phyloP scores from a whole-genome alignment of 768 basidiomycete genomes.

The Serendipita sp. region DNA sequence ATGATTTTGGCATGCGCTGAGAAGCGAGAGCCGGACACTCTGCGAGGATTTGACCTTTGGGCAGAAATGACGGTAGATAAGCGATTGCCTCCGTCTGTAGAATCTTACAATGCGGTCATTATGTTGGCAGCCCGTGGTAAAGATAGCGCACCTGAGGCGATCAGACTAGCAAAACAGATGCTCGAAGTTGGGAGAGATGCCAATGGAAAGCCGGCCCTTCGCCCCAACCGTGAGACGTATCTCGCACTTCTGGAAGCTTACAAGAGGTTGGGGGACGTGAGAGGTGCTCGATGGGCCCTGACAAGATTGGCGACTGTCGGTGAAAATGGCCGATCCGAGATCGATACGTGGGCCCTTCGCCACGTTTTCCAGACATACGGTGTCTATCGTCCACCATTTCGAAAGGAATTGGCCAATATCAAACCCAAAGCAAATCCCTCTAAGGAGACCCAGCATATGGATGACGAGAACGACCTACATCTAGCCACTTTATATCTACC shows the following conservation, averaged over 20 bases:
- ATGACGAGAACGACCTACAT: conserved; percentile 10
- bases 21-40: conserved; percentile 46
- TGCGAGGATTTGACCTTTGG: conserved; percentile 85
- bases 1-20: conserved; percentile 81
- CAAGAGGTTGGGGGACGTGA: conserved; percentile 71
- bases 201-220: conserved; percentile 28
- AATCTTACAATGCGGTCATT: conserved; percentile 70
- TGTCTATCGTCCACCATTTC: conserved; percentile 57
- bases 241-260: conserved; percentile 78
- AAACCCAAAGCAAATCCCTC: not conserved
- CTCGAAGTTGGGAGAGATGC: conserved; percentile 59
- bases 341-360: conserved; percentile 58
- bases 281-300: conserved; percentile 75
- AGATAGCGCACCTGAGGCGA: conserved; percentile 61
- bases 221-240: conserved; percentile 50
- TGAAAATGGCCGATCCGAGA: conserved; percentile 12
- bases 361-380: conserved; percentile 83
- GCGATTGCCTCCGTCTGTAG: conserved; percentile 41
- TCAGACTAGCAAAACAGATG: conserved; percentile 79
- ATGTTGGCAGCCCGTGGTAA: conserved; percentile 56
- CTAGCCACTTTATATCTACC: conserved; percentile 21
- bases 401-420: conserved; percentile 28
- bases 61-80: conserved; percentile 77
- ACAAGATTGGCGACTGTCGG: conserved; percentile 52
- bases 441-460: conserved; percentile 4